Percentiles rank a stretch among this genome's conserved stretches.
These are phyloP conservation scores for Fusarium kyushuense DNA, from an alignment of 2,329 filamentous ascomycete genomes.

Conservation along the genomic window DNA sequence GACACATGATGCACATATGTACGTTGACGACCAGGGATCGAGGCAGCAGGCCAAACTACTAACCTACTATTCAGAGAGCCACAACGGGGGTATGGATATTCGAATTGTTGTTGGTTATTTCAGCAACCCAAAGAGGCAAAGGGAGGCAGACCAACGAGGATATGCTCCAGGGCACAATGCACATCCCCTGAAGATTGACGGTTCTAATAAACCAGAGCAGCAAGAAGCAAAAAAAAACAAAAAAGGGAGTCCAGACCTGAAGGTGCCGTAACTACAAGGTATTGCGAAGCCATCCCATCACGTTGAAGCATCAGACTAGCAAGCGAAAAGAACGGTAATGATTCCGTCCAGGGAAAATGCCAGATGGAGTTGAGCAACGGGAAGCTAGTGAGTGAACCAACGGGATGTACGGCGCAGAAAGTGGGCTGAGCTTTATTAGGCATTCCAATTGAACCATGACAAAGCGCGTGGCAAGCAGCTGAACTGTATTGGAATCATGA, in stretches of 20 bases:
- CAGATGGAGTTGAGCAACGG: conserved; percentile 25
- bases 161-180: conserved; percentile 8
- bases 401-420: conserved; percentile 18
- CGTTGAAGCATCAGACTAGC: conserved; percentile 16
- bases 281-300: conserved; percentile 14
- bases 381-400: conserved; percentile 33
- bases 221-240: conserved; percentile 11
- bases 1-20: conserved; percentile 41
- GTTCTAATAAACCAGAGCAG: not conserved
- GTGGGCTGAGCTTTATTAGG: conserved; percentile 36
- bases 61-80: conserved; percentile 1
- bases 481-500: conserved; percentile 35
- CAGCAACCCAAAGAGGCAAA: conserved; percentile 10
- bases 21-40: conserved; percentile 33
- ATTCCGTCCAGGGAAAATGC: conserved; percentile 13
- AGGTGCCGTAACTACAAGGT: not conserved
- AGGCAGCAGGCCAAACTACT: conserved; percentile 14
- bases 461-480: conserved; percentile 41
- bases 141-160: not conserved
- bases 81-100: conserved; percentile 7
- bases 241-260: conserved; percentile 4
- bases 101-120: conserved; percentile 20
- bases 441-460: conserved; percentile 34
- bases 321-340: conserved; percentile 18
- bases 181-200: conserved; percentile 1